Evolutionary conservation across 345 rosid species (phyloP).

Genomic region (Eucalyptus shirleyi): DNA sequence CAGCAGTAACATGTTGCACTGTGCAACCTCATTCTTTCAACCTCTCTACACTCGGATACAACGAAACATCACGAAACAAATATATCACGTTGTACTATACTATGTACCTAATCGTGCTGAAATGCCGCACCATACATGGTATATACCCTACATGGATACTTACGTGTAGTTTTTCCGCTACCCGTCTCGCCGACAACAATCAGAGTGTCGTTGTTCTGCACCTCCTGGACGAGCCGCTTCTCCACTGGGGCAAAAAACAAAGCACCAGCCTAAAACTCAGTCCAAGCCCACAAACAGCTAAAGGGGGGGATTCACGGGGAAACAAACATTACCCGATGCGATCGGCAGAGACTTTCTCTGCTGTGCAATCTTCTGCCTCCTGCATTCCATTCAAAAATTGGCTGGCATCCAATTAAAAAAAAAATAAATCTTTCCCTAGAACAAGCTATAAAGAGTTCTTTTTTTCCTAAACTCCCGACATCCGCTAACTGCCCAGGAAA

Average conservation of each 20-base stretch:
- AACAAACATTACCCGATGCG: conserved; percentile 47
- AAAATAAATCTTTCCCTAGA: neutral
- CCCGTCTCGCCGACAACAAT: conserved; percentile 98
- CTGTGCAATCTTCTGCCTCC: conserved; percentile 33
- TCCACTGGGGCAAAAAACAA: conserved; percentile 28
- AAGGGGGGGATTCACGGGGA: neutral
- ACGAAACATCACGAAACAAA: neutral
- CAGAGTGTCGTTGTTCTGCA: conserved; percentile 38
- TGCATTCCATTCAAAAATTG: conserved; percentile 2
- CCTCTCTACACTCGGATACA: neutral
- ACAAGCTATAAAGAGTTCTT: neutral
- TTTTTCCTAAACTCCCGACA: neutral
- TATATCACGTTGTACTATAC: neutral
- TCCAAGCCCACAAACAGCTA: neutral
- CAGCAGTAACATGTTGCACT: neutral
- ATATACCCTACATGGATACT: neutral
- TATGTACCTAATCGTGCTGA: neutral
- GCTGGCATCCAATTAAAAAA: neutral
- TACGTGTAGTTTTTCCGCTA: conserved; percentile 95
- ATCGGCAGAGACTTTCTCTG: conserved; percentile 83
- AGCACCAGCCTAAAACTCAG: neutral
- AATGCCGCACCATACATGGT: neutral
- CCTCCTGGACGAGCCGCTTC: conserved; percentile 67
- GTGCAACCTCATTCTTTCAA: neutral
- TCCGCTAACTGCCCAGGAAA: neutral